Evolutionary conservation across 1,284 basidiomycete species (phyloP).

Genomic region (Rugosomyces carneus): DNA sequence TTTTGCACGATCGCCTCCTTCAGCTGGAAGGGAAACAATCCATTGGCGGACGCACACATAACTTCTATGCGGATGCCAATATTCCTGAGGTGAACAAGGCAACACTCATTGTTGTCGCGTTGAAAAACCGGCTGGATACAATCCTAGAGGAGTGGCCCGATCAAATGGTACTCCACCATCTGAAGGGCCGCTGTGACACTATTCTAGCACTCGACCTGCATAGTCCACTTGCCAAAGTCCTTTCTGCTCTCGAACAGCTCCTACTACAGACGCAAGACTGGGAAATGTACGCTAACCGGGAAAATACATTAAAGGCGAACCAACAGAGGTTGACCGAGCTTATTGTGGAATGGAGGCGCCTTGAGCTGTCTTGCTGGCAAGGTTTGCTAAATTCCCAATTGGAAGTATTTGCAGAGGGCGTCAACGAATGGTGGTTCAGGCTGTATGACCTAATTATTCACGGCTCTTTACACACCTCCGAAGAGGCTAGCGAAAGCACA

Average conservation of each 20-base stretch:
- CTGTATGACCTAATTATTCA: constrained; percentile 80
- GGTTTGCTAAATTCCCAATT: constrained; percentile 73
- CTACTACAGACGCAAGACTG: constrained; percentile 91
- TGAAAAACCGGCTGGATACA: constrained; percentile 47
- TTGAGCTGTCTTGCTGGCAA: constrained; percentile 89
- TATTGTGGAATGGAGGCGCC: constrained; percentile 86
- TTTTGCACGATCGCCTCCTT: constrained; percentile 33
- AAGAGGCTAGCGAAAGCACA: constrained; percentile 23
- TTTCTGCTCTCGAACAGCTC: constrained; percentile 84
- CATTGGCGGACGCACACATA: constrained; percentile 31
- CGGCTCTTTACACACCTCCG: constrained; percentile 50
- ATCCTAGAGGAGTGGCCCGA: constrained; percentile 90
- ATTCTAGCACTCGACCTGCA: constrained; percentile 63
- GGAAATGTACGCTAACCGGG: constrained; percentile 90
- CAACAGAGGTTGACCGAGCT: constrained; percentile 66
- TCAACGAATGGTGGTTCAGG: constrained; percentile 89
- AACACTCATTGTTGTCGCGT: constrained; percentile 41
- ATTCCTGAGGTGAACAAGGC: constrained; percentile 64
- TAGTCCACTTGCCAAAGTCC: constrained; percentile 78
- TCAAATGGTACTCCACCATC: constrained; percentile 91
- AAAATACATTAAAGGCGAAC: constrained; percentile 72
- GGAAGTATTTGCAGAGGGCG: constrained; percentile 50
- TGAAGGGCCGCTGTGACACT: constrained; percentile 70
- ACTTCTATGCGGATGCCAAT: constrained; percentile 82
- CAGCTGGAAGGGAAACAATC: constrained; percentile 23